Evolutionary conservation across 768 basidiomycete species (phyloP), one percentile per base, ranked within the genome.

Genomic region (Suillus bovinus): DNA sequence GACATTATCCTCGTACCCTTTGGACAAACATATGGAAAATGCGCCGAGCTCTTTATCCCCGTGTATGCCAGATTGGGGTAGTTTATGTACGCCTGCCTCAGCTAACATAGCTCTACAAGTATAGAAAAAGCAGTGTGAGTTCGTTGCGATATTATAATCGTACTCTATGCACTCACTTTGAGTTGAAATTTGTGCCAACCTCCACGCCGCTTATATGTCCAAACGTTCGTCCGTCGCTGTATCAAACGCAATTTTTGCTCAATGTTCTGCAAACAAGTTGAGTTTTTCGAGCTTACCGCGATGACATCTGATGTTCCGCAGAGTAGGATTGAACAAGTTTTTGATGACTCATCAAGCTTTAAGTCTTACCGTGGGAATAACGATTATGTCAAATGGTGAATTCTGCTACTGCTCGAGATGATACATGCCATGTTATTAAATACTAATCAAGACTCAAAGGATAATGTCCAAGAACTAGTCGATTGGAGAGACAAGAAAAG

Each of bases 1-100:
- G 2, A 54, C n/a, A 61, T 81, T 76, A 65, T 81, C 80, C n/a
- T n/a, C n/a, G n/a, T 81, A 81, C 7, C 78, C 78, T 16, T 67
- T 72, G 41, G 80, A 78, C 17, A 81, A 50, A n/a, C 80, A 80
- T 24, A 81, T 73, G 17, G 80, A 81, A 58, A 69, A 80, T 8
- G 79, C 78, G 2, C 75, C 74, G 10, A 72, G 69, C 3, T 61
- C 56, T 20, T 46, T 65, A 31, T 73, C 70, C 0, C 80, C 79
- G 16, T 77, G 77, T 14, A 81, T 81, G 4, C 80, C 80, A n/a
- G 72, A 76, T 55, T 74, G 70, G 2, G 22, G 58, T 11, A 63
- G 74, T 7, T 65, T 71, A 60, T 81, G 80, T 1, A 80, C 72
- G 0, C 76, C 77, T 31, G 73, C 66, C 41, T 22, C 56, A 14